Evolutionary conservation across 495 filamentous ascomycete species (phyloP).

Genomic region (Evansstolkia leycettana): DNA sequence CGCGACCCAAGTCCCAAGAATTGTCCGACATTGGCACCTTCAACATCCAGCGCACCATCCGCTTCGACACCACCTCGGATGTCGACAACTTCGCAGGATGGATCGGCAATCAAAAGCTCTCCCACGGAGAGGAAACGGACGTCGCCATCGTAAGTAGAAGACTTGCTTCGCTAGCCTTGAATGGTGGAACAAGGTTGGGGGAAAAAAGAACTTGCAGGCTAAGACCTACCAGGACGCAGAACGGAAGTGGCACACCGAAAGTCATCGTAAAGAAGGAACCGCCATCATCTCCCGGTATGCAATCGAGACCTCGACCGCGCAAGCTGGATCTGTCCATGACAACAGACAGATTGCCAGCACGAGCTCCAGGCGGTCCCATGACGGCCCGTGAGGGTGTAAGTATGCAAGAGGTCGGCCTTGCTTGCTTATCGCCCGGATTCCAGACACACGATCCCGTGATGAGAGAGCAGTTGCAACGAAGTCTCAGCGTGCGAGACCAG

Average conservation of each 20-base stretch:
- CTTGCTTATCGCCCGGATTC: constrained; percentile 91
- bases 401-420: constrained; percentile 88
- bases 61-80: constrained; percentile 26
- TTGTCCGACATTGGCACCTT: constrained; percentile 30
- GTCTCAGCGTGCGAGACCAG: constrained; percentile 85
- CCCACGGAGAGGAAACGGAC: constrained; percentile 40
- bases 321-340: constrained; percentile 80
- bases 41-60: constrained; percentile 14
- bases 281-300: constrained; percentile 66
- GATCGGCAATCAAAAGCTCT: constrained; percentile 23
- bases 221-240: constrained; percentile 17
- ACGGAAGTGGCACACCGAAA: constrained; percentile 46
- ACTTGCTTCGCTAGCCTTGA: background rate
- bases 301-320: constrained; percentile 69
- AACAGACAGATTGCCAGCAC: constrained; percentile 41
- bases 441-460: constrained; percentile 92
- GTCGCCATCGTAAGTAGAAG: constrained; percentile 40
- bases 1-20: constrained; percentile 37
- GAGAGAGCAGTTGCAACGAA: constrained; percentile 89
- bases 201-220: background rate
- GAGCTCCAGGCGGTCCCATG: constrained; percentile 62
- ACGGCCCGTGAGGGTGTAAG: constrained; percentile 66
- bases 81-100: constrained; percentile 26
- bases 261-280: constrained; percentile 96
- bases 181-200: background rate